Percentiles rank a stretch among this genome's conserved stretches.
Evolutionary conservation across 805 yeast species (phyloP).

Genomic region (Wickerhamiella sorbophila): DNA sequence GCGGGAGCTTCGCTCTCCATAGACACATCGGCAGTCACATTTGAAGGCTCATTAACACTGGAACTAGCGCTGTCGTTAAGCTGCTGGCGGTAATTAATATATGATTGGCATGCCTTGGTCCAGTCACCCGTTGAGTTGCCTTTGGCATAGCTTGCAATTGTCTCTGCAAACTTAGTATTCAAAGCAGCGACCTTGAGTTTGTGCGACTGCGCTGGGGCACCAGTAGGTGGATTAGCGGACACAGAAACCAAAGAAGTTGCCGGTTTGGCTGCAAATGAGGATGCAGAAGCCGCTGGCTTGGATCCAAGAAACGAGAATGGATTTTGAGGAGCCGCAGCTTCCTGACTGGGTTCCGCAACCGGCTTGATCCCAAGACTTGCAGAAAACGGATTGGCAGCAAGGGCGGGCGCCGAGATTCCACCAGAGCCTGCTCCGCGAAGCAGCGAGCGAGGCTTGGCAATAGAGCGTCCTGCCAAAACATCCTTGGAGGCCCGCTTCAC

Average conservation of each 20-base stretch:
- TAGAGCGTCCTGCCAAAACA: slow-evolving; percentile 54
- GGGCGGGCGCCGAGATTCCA: slow-evolving; percentile 3
- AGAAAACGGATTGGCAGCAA: slow-evolving; percentile 7
- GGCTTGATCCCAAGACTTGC: background rate
- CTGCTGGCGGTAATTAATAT: slow-evolving; percentile 11
- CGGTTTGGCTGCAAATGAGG: slow-evolving; percentile 6
- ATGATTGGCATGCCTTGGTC: slow-evolving; percentile 14
- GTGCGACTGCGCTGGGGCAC: slow-evolving; percentile 25
- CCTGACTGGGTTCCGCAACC: slow-evolving; percentile 2
- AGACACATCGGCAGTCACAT: background rate
- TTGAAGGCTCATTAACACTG: background rate
- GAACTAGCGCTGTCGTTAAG: background rate
- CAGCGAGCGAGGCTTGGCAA: slow-evolving; percentile 31
- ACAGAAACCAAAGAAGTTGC: background rate
- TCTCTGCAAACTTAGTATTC: slow-evolving; percentile 13
- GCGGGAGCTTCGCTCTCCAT: too few relatives aligned
- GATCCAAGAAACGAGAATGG: slow-evolving; percentile 8
- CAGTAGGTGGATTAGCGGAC: slow-evolving; percentile 40
- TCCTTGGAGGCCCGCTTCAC: slow-evolving; percentile 41
- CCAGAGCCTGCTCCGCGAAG: slow-evolving; percentile 3
- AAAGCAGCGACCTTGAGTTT: slow-evolving; percentile 11
- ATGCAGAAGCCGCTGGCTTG: slow-evolving; percentile 1
- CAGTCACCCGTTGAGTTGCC: slow-evolving; percentile 12
- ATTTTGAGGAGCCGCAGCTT: slow-evolving; percentile 5
- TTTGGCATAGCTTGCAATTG: slow-evolving; percentile 7